A percentile compares a stretch with the other conserved stretches of the same genome.
phyloP scores from a whole-genome alignment of 495 filamentous ascomycete genomes.

The Pyronema omphalodes region DNA sequence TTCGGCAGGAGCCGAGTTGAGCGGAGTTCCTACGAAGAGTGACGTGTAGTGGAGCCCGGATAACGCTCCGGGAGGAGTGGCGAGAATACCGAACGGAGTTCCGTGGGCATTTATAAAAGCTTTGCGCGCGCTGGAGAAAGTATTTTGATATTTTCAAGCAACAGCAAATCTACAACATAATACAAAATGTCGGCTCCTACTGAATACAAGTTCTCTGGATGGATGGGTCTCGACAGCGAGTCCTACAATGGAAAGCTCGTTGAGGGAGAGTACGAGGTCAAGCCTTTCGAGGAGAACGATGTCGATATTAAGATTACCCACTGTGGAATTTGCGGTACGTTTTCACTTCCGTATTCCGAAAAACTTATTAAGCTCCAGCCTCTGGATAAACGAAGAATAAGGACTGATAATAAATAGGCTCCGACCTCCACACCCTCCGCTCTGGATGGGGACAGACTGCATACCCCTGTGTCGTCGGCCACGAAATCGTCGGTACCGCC shows the following conservation, averaged over 20 bases:
- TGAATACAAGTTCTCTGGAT: slow-evolving; percentile 56
- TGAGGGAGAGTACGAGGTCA: slow-evolving; percentile 56
- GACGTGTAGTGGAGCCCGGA: too few species aligned
- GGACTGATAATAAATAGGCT: slow-evolving; percentile 9
- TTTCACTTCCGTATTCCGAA: not conserved
- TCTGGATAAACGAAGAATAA: not conserved
- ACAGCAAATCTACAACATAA: not conserved
- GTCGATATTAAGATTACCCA: slow-evolving; percentile 62
- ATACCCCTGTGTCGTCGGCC: slow-evolving; percentile 61
- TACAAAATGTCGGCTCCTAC: slow-evolving; percentile 3
- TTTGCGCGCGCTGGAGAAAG: not conserved
- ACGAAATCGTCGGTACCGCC: slow-evolving; percentile 68
- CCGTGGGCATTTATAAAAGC: not conserved
- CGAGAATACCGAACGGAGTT: too few species aligned
- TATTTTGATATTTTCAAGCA: not conserved
- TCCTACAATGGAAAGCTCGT: slow-evolving; percentile 45
- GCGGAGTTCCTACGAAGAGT: too few species aligned
- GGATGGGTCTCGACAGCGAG: slow-evolving; percentile 48
- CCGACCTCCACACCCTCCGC: slow-evolving; percentile 56
- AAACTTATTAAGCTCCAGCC: not conserved
- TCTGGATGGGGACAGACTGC: slow-evolving; percentile 51
- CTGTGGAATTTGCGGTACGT: slow-evolving; percentile 57
- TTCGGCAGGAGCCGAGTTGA: too few species aligned
- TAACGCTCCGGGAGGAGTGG: too few species aligned
- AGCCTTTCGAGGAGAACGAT: slow-evolving; percentile 60